Evolutionary conservation across 176 grass and related monocot species (phyloP).

Genomic region (Oryza longistaminata): DNA sequence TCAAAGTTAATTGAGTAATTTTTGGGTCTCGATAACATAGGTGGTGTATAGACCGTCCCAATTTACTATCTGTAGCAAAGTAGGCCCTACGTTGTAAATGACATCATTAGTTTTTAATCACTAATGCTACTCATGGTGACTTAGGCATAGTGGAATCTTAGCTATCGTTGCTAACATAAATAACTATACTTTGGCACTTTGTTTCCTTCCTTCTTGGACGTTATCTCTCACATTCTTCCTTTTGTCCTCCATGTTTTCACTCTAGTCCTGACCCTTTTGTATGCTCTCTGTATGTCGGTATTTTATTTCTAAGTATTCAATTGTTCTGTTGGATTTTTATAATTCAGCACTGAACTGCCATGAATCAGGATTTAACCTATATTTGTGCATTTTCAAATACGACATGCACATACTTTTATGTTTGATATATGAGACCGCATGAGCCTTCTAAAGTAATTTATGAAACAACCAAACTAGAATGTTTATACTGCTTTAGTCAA

Average conservation of each 20-base stretch:
- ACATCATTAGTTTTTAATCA: background rate
- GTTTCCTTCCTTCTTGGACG: slow-evolving; percentile 33
- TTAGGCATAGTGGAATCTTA: slow-evolving; percentile 18
- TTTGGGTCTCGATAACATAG: slow-evolving; percentile 12
- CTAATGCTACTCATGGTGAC: background rate
- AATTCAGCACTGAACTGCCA: background rate
- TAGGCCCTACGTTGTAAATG: slow-evolving; percentile 1
- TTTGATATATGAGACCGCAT: background rate
- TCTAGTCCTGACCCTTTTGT: slow-evolving; percentile 26
- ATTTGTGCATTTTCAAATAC: background rate
- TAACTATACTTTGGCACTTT: slow-evolving; percentile 8
- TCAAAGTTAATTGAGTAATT: background rate
- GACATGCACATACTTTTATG: background rate
- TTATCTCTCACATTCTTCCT: slow-evolving; percentile 23
- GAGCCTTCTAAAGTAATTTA: background rate
- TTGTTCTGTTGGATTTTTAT: background rate
- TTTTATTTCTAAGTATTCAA: slow-evolving; percentile 3
- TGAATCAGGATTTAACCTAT: background rate
- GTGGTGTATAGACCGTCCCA: slow-evolving; percentile 7
- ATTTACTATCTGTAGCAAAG: slow-evolving; percentile 18
- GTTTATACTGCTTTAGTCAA: background rate
- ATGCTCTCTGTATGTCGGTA: background rate
- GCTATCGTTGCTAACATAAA: slow-evolving; percentile 34
- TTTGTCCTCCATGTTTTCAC: slow-evolving; percentile 26
- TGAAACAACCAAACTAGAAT: background rate